These are phyloP conservation scores for Sporisorium scitamineum DNA, from an alignment of 1,284 basidiomycete genomes.

Conservation along the genomic window DNA sequence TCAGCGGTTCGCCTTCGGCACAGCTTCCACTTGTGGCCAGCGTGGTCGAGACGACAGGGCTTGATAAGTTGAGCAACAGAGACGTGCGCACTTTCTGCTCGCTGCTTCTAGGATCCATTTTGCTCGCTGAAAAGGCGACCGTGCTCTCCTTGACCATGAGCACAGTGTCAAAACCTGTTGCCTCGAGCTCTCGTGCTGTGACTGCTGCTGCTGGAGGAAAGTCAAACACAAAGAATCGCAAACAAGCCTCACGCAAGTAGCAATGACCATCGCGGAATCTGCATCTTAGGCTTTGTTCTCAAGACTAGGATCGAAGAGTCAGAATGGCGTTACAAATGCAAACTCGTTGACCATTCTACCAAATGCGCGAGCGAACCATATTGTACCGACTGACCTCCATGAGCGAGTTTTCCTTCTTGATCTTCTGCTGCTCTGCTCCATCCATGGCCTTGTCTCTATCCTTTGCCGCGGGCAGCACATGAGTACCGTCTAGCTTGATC, in stretches of 20 bases:
- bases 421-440: conserved; percentile 13
- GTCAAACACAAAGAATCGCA: conserved; percentile 9
- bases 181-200: not conserved
- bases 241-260: conserved; percentile 14
- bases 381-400: conserved; percentile 66
- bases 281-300: not conserved
- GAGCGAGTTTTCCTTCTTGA: conserved; percentile 42
- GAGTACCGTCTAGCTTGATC: conserved; percentile 58
- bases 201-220: not conserved
- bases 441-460: conserved; percentile 12
- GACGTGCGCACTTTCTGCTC: conserved; percentile 30
- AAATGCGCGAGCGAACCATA: conserved; percentile 65
- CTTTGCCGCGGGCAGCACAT: conserved; percentile 19
- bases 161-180: not conserved
- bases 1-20: conserved; percentile 7
- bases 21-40: conserved; percentile 5
- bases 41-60: not conserved
- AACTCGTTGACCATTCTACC: conserved; percentile 27
- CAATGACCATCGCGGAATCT: not conserved
- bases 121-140: conserved; percentile 32
- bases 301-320: not conserved
- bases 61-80: conserved; percentile 5
- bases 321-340: not conserved
- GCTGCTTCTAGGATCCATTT: conserved; percentile 16
- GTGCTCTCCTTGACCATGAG: conserved; percentile 7